A percentile compares a stretch with the other conserved stretches of the same genome.
Evolutionary conservation across 2,329 filamentous ascomycete species (phyloP).

Genomic region (Westerdykella ornata): DNA sequence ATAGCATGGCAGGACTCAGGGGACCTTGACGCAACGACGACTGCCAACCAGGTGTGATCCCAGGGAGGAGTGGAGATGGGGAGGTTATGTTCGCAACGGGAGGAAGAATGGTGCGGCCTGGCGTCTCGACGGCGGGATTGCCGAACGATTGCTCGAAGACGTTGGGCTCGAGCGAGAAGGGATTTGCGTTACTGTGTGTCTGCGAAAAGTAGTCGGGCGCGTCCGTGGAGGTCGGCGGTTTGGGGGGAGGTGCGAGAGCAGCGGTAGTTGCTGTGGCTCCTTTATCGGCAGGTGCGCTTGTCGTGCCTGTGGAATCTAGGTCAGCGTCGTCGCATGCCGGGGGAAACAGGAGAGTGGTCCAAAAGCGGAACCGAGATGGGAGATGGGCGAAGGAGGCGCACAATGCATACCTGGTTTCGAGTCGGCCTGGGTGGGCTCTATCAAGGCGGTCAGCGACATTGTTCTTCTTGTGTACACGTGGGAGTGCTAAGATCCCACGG

Average conservation of each 20-base stretch:
- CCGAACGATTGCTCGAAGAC: conserved; percentile 95
- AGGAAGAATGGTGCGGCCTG: conserved; percentile 66
- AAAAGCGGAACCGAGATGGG: too few species aligned
- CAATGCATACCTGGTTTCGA: too few species aligned
- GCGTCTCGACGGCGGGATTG: conserved; percentile 63
- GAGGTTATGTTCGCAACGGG: conserved; percentile 88
- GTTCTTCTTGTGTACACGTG: too few species aligned
- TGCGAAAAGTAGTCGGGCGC: conserved; percentile 47
- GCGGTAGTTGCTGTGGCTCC: conserved; percentile 35
- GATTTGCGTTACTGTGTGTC: conserved; percentile 23
- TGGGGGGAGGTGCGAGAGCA: conserved; percentile 49
- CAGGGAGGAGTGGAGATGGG: conserved; percentile 70
- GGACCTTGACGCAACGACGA: conserved; percentile 79
- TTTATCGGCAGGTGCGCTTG: conserved; percentile 1
- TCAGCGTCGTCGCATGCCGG: too few species aligned
- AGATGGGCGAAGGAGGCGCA: too few species aligned
- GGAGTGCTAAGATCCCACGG: too few species aligned
- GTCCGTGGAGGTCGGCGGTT: conserved; percentile 40
- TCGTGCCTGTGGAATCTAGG: too few species aligned
- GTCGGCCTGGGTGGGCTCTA: too few species aligned
- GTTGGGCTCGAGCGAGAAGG: conserved; percentile 77
- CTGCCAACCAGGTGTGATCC: conserved; percentile 73
- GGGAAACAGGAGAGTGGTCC: too few species aligned
- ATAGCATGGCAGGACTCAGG: conserved; percentile 93
- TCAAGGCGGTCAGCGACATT: too few species aligned